Percentiles rank a stretch among this genome's conserved stretches.
phyloP scores from a whole-genome alignment of 2,329 filamentous ascomycete genomes.

The Diaporthe citri region DNA sequence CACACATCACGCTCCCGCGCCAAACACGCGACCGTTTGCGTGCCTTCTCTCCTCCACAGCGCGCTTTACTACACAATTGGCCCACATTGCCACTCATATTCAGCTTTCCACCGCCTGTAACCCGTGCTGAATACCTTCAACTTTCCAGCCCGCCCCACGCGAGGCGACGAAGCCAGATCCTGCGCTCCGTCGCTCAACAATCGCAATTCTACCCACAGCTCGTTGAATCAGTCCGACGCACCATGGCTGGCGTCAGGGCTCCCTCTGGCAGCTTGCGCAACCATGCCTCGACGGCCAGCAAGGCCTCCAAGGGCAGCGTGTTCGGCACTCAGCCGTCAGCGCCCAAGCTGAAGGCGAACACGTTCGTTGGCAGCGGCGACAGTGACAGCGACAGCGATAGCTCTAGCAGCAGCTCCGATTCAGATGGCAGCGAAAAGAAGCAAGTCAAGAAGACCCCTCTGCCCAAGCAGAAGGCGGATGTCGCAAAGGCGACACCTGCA shows the following conservation, averaged over 20 bases:
- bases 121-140: constrained; percentile 4
- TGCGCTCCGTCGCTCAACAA: not conserved
- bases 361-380: constrained; percentile 46
- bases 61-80: not conserved
- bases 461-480: constrained; percentile 33
- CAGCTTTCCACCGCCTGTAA: not conserved
- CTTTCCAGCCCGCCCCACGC: not conserved
- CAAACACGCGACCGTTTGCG: not conserved
- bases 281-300: constrained; percentile 40
- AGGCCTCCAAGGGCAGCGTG: constrained; percentile 8
- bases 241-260: constrained; percentile 37
- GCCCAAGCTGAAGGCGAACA: constrained; percentile 50
- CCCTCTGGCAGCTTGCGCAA: constrained; percentile 37
- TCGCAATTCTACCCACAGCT: constrained; percentile 18
- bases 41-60: not conserved
- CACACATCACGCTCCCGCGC: constrained; percentile 12
- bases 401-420: constrained; percentile 48
- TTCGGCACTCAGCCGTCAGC: constrained; percentile 42
- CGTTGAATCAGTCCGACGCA: not conserved
- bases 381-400: constrained; percentile 43
- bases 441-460: constrained; percentile 47
- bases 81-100: not conserved
- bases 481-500: constrained; percentile 28
- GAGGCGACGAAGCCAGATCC: not conserved
- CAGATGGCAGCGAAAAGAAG: constrained; percentile 49